Conservation (phyloP, 805 yeast species). For the Candida andamanensis region DNA sequence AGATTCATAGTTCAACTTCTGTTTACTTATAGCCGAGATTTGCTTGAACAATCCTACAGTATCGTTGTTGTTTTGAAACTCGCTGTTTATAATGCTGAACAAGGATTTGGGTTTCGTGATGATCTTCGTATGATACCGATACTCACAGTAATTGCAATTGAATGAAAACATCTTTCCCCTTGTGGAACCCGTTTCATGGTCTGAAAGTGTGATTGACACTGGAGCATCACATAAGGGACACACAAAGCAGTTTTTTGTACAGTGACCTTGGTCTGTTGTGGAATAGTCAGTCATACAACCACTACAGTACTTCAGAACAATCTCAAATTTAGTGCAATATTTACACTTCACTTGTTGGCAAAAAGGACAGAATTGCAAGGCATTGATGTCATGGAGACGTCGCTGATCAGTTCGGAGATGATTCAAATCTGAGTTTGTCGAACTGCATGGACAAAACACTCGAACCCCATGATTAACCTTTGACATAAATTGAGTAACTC, state of each 20-base stretch:
- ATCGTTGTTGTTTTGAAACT: conserved; percentile 4
- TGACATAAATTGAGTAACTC: too few species aligned
- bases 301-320: conserved; percentile 31
- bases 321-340: conserved; percentile 19
- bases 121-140: conserved; percentile 29
- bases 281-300: conserved; percentile 34
- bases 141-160: conserved; percentile 32
- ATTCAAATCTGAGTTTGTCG: too few species aligned
- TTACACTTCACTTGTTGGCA: conserved; percentile 29
- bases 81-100: conserved; percentile 14
- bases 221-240: conserved; percentile 33
- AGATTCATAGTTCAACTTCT: conserved; percentile 6
- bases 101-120: conserved; percentile 40
- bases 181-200: conserved; percentile 9
- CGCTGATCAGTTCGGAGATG: too few species aligned
- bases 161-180: conserved; percentile 35
- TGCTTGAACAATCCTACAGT: neutral
- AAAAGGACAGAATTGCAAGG: conserved; percentile 31
- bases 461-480: too few species aligned
- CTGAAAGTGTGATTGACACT: conserved; percentile 17
- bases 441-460: too few species aligned
- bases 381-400: conserved; percentile 9
- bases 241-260: conserved; percentile 35
- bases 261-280: conserved; percentile 14
- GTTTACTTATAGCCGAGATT: conserved; percentile 1